Evolutionary conservation across 2,329 filamentous ascomycete genomes (phyloP).

Genomic region (Chalaropsis thielavioides): DNA sequence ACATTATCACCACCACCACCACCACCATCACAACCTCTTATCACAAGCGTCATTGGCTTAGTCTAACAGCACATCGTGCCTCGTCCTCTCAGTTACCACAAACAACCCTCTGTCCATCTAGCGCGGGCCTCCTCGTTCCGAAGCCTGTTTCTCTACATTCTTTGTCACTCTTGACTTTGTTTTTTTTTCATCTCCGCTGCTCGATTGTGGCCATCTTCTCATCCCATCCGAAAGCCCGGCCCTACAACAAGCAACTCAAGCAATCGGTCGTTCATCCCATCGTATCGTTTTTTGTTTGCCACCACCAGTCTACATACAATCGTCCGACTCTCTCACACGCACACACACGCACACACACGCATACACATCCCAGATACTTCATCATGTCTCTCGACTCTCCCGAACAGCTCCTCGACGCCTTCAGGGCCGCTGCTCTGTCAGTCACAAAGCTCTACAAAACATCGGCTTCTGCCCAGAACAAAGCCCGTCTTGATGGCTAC

Average conservation of each 20-base stretch:
- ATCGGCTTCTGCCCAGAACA: conserved; percentile 61
- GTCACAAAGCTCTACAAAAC: conserved; percentile 96
- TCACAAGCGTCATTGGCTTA: not conserved
- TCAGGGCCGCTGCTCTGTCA: conserved; percentile 81
- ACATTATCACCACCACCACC: not conserved
- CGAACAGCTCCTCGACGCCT: conserved; percentile 66
- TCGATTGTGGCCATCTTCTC: not conserved
- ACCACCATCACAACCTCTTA: not conserved
- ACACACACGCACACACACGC: not conserved
- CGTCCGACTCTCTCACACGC: not conserved
- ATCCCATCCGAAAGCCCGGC: not conserved
- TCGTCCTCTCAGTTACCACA: not conserved
- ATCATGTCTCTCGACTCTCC: conserved; percentile 28
- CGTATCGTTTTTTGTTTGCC: not conserved
- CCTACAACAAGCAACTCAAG: not conserved
- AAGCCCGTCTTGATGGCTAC: conserved; percentile 68
- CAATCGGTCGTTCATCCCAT: not conserved
- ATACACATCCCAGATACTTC: conserved; percentile 19
- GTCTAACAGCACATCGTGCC: not conserved
- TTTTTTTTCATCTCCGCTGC: not conserved
- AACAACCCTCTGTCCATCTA: not conserved
- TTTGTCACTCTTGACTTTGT: not conserved
- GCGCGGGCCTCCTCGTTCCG: not conserved
- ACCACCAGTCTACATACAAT: not conserved
- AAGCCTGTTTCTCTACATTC: not conserved